A percentile compares a stretch with the other conserved stretches of the same genome.
Evolutionary conservation across 768 basidiomycete genomes (phyloP).

Genomic region (Saitozyma sp.): DNA sequence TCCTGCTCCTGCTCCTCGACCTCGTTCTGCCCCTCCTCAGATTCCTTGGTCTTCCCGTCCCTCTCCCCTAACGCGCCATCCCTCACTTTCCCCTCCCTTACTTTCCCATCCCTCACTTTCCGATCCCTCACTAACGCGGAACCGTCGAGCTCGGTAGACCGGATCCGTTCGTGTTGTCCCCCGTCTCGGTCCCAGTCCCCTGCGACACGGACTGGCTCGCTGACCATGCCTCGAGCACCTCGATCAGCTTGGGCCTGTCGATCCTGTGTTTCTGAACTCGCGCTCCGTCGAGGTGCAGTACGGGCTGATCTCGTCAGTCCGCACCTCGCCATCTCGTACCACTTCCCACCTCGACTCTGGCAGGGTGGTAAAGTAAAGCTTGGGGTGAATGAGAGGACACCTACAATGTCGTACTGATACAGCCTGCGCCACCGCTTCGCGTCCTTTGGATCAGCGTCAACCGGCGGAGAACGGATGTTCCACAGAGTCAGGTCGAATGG

Average conservation of each 20-base stretch:
- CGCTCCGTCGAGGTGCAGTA: slow-evolving; percentile 44
- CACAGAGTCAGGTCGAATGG: slow-evolving; percentile 44
- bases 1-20: not conserved
- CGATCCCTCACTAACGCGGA: too few species aligned
- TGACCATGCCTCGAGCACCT: slow-evolving; percentile 39
- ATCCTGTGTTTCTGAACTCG: slow-evolving; percentile 49
- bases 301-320: slow-evolving; percentile 30
- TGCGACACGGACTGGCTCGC: too few species aligned
- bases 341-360: not conserved
- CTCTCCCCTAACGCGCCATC: slow-evolving; percentile 6
- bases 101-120: too few species aligned
- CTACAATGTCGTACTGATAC: slow-evolving; percentile 51
- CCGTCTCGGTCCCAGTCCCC: too few species aligned
- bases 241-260: slow-evolving; percentile 28
- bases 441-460: slow-evolving; percentile 28
- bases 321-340: not conserved
- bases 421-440: slow-evolving; percentile 44
- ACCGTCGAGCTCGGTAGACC: too few species aligned
- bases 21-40: not conserved
- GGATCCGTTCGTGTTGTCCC: too few species aligned
- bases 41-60: slow-evolving; percentile 2
- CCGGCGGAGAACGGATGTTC: slow-evolving; percentile 49
- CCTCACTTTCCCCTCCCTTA: too few species aligned
- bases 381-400: slow-evolving; percentile 9
- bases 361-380: not conserved